Conservation (phyloP, 805 yeast species). For the Candida palmyrensis region DNA sequence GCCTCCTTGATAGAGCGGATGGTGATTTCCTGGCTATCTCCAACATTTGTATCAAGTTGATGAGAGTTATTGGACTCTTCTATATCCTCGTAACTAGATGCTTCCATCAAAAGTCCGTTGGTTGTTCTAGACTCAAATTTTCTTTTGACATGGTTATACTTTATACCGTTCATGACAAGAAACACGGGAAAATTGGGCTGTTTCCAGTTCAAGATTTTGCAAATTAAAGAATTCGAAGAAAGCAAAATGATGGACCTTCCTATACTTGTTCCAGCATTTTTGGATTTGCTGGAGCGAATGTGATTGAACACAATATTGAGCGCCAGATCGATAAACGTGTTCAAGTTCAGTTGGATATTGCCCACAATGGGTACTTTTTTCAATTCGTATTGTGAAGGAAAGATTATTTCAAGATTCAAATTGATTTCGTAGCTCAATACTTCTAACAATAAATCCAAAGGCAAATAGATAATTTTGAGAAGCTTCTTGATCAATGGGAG, state of each 20-base stretch:
- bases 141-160: constrained; percentile 20
- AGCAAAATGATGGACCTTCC: constrained; percentile 75
- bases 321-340: constrained; percentile 71
- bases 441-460: constrained; percentile 55
- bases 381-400: constrained; percentile 55
- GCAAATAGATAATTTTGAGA: constrained; percentile 46
- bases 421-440: constrained; percentile 56
- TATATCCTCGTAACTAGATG: constrained; percentile 6
- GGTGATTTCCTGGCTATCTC: constrained; percentile 31
- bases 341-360: constrained; percentile 48
- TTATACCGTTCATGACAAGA: constrained; percentile 70
- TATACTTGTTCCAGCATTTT: constrained; percentile 13
- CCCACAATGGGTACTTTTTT: constrained; percentile 35
- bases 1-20: constrained; percentile 79
- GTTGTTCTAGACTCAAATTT: constrained; percentile 36
- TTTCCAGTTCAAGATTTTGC: constrained; percentile 94
- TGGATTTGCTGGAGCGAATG: constrained; percentile 44
- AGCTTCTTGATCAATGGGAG: constrained; percentile 38
- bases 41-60: not conserved
- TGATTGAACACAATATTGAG: constrained; percentile 71
- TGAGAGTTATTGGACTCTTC: constrained; percentile 1
- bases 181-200: constrained; percentile 97
- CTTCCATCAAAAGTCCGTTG: constrained; percentile 33
- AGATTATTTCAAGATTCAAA: constrained; percentile 68
- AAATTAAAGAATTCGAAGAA: constrained; percentile 82